These are phyloP conservation scores for Hanseniaspora occidentalis DNA, from an alignment of 805 yeast genomes.

Conservation along the genomic window DNA sequence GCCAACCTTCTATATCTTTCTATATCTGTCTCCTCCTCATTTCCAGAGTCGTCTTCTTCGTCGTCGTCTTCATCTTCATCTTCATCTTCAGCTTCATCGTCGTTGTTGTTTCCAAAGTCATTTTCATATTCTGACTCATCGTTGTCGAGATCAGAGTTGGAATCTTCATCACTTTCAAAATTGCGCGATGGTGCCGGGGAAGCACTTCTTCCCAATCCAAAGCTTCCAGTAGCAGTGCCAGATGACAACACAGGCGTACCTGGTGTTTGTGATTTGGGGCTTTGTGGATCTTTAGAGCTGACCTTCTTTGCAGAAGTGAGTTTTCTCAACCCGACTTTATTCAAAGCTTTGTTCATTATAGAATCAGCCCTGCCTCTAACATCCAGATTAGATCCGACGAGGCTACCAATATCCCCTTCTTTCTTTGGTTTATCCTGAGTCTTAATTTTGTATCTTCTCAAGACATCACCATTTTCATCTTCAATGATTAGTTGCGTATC, in stretches of 20 bases:
- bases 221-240: slow-evolving; percentile 7
- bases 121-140: slow-evolving; percentile 12
- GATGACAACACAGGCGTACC: neutral
- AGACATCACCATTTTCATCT: slow-evolving; percentile 82
- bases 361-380: slow-evolving; percentile 28
- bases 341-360: slow-evolving; percentile 35
- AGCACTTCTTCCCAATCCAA: slow-evolving; percentile 10
- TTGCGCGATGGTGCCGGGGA: slow-evolving; percentile 10
- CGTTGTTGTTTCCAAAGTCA: slow-evolving; percentile 9
- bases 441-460: slow-evolving; percentile 70
- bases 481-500: slow-evolving; percentile 74
- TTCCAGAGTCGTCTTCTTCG: slow-evolving; percentile 15
- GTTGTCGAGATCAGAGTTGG: slow-evolving; percentile 17
- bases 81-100: slow-evolving; percentile 15
- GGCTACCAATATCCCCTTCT: slow-evolving; percentile 7
- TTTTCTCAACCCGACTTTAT: slow-evolving; percentile 40
- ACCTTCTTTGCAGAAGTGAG: neutral
- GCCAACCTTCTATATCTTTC: slow-evolving; percentile 52
- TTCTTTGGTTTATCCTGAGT: slow-evolving; percentile 24
- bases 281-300: neutral
- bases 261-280: too few species aligned
- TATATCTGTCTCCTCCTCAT: slow-evolving; percentile 37
- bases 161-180: slow-evolving; percentile 13
- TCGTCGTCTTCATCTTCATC: slow-evolving; percentile 11
- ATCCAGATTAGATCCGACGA: too few species aligned